Conservation (phyloP, 345 rosid genomes). For the Moricandia arvensis region DNA sequence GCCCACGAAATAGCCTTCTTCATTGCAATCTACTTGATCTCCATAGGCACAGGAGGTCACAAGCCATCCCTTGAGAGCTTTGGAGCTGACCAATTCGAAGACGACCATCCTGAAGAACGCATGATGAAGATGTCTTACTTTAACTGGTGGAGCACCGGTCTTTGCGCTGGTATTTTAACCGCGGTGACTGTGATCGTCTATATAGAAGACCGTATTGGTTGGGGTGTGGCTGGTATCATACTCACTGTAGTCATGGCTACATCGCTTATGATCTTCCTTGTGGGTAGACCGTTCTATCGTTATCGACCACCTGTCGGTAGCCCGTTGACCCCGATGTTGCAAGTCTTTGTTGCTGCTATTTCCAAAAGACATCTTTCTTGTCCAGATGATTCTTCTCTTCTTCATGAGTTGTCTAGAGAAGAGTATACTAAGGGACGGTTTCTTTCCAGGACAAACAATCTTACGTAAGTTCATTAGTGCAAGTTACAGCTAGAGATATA, state of each 20-base stretch:
- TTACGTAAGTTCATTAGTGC: background rate
- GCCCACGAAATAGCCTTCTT: constrained; percentile 69
- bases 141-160: constrained; percentile 75
- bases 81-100: constrained; percentile 96
- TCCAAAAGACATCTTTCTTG: background rate
- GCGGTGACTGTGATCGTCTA: background rate
- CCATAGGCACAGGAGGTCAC: constrained; percentile 93
- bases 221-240: background rate
- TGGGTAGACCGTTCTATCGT: background rate
- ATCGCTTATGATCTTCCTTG: background rate
- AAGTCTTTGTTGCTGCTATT: background rate
- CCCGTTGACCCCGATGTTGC: background rate
- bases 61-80: constrained; percentile 93
- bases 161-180: background rate
- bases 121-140: constrained; percentile 86
- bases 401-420: background rate
- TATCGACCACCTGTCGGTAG: background rate
- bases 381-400: background rate
- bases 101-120: constrained; percentile 64
- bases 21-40: constrained; percentile 75
- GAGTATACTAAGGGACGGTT: background rate
- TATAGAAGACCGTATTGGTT: background rate
- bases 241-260: background rate
- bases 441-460: background rate
- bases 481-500: background rate